phyloP scores from a whole-genome alignment of 1,284 basidiomycete genomes.

The Ustilago tritici region DNA sequence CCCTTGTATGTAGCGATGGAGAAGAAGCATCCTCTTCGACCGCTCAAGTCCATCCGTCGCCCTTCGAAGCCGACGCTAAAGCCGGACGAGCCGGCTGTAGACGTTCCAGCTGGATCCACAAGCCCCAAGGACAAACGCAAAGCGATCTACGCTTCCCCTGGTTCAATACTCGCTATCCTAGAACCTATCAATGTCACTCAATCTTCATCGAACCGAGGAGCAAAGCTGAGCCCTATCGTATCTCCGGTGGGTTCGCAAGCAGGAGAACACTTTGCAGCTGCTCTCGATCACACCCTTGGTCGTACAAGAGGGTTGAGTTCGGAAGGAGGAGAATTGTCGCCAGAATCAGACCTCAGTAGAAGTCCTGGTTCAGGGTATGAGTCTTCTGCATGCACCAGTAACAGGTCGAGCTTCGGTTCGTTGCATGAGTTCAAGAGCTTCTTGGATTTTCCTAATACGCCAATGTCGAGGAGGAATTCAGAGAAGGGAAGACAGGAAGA shows the following conservation, averaged over 20 bases:
- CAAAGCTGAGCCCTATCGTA: constrained; percentile 8
- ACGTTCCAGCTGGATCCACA: constrained; percentile 3
- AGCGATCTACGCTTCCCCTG: constrained; percentile 27
- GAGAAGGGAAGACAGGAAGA: background rate
- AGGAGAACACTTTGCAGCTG: constrained; percentile 20
- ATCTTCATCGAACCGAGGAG: background rate
- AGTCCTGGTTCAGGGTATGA: constrained; percentile 32
- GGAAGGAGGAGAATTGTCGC: constrained; percentile 6
- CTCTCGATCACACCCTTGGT: constrained; percentile 14
- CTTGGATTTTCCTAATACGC: constrained; percentile 25
- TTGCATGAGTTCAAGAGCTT: constrained; percentile 30
- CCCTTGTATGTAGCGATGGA: constrained; percentile 8
- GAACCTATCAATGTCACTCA: constrained; percentile 8
- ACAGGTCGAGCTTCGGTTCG: constrained; percentile 22
- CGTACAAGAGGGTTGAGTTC: constrained; percentile 7
- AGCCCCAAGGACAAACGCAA: constrained; percentile 41
- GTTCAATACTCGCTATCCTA: constrained; percentile 14
- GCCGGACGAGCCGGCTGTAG: background rate
- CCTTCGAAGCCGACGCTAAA: constrained; percentile 18
- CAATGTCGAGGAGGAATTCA: background rate
- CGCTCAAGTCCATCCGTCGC: constrained; percentile 33
- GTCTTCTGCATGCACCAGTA: constrained; percentile 11
- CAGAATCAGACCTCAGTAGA: constrained; percentile 33
- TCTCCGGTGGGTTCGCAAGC: constrained; percentile 11
- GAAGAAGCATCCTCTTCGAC: constrained; percentile 25